Conservation (phyloP, 163 green algal genomes). For the Smithsoniella earleae region DNA sequence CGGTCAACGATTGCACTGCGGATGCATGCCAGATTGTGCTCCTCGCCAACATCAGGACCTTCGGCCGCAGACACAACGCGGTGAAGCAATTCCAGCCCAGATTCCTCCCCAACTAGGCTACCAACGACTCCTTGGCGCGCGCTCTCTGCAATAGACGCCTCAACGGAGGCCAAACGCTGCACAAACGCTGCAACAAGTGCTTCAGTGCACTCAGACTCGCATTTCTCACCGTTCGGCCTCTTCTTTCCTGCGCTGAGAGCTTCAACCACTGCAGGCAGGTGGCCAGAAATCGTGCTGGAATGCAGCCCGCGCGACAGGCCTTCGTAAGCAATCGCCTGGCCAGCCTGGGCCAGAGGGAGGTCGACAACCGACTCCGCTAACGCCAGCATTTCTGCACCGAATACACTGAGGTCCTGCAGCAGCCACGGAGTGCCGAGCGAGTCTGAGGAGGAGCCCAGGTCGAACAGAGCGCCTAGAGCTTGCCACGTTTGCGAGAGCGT, state of each 20-base stretch:
- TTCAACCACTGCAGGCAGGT: not conserved
- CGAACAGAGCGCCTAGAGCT: not conserved
- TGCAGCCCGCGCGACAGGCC: not conserved
- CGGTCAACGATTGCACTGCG: not conserved
- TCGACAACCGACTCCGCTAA: not conserved
- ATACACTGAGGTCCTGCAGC: not conserved
- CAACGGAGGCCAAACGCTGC: not conserved
- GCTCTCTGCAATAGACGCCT: not conserved
- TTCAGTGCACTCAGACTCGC: too few relatives aligned
- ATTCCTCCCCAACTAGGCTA: not conserved
- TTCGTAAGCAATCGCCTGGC: not conserved
- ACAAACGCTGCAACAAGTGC: not conserved
- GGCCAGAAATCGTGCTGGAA: not conserved
- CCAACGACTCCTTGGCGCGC: not conserved
- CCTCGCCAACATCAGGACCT: not conserved
- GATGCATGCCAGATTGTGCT: not conserved
- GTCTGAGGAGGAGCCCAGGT: not conserved
- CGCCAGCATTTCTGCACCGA: not conserved
- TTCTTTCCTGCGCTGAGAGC: not conserved
- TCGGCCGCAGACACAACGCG: not conserved
- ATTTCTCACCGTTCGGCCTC: not conserved
- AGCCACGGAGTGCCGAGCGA: not conserved
- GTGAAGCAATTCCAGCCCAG: not conserved
- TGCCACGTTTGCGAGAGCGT: not conserved
- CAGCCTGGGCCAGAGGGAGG: not conserved